Evolutionary conservation across 768 basidiomycete genomes (phyloP).

Genomic region (Calocybe cyanea): DNA sequence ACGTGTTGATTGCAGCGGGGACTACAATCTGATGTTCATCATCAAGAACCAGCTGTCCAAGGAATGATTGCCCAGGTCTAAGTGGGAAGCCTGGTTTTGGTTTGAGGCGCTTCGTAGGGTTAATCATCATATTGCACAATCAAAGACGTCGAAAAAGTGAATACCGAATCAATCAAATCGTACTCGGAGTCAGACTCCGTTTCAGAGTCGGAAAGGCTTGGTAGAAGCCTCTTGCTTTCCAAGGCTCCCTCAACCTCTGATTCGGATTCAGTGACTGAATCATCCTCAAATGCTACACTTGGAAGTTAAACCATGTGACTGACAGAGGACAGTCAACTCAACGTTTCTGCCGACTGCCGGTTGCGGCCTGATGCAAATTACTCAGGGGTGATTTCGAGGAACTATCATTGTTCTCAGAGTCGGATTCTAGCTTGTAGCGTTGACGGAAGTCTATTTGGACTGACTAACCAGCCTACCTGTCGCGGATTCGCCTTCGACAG

Average conservation of each 20-base stretch:
- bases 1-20: constrained; percentile 74
- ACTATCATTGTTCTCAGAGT: constrained; percentile 10
- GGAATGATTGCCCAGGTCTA: constrained; percentile 33
- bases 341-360: too few species aligned
- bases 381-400: too few species aligned
- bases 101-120: constrained; percentile 18
- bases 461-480: constrained; percentile 25
- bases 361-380: too few species aligned
- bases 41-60: constrained; percentile 52
- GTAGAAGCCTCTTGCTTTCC: neutral
- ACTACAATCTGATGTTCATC: constrained; percentile 42
- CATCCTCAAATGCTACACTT: constrained; percentile 14
- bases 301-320: neutral
- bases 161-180: constrained; percentile 24
- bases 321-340: neutral
- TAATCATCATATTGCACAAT: neutral
- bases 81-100: constrained; percentile 57
- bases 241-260: constrained; percentile 25
- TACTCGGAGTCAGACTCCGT: constrained; percentile 45
- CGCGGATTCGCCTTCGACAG: constrained; percentile 31
- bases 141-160: neutral
- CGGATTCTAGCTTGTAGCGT: constrained; percentile 23
- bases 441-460: too few species aligned
- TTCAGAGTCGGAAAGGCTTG: constrained; percentile 23
- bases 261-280: constrained; percentile 34